Percentiles rank a stretch among this genome's conserved stretches.
Conservation (phyloP, 371 early-diverging fungal species). For the Mortierella sp. region DNA sequence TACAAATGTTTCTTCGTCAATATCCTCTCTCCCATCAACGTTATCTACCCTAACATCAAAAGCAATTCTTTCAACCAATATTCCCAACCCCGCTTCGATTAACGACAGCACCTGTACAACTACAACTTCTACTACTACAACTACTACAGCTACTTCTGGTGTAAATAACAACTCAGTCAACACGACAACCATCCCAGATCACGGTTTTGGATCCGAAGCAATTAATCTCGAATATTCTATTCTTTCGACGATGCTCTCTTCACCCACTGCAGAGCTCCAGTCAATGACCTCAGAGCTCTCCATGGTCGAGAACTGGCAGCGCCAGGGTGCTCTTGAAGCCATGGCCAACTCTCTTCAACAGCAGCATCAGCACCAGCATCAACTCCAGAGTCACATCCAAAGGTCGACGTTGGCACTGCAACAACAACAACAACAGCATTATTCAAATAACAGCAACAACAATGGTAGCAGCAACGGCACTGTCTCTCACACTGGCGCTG, state of each 20-base stretch:
- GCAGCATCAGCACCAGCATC: constrained; percentile 55
- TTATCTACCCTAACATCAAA: constrained; percentile 35
- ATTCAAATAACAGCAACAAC: neutral
- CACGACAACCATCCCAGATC: constrained; percentile 44
- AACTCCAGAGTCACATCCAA: constrained; percentile 53
- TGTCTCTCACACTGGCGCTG: no score
- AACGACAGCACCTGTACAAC: neutral
- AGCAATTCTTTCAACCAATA: constrained; percentile 15
- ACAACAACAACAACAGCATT: constrained; percentile 8
- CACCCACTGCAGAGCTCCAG: constrained; percentile 48
- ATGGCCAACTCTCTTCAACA: constrained; percentile 32
- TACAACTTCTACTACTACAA: constrained; percentile 1
- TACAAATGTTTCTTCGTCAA: constrained; percentile 36
- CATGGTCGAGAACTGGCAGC: constrained; percentile 46
- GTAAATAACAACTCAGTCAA: constrained; percentile 21
- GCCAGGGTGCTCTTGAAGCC: constrained; percentile 36
- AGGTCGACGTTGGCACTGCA: constrained; percentile 45
- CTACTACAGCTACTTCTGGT: constrained; percentile 25
- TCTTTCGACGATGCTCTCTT: constrained; percentile 83
- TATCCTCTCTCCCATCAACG: constrained; percentile 28
- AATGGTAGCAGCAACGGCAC: neutral
- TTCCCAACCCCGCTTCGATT: neutral
- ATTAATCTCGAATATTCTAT: constrained; percentile 89
- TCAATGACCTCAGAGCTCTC: constrained; percentile 47
- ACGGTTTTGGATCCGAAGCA: constrained; percentile 86